Conservation (phyloP, 495 filamentous ascomycete species). For the Aspergillus carlsbadensis region DNA sequence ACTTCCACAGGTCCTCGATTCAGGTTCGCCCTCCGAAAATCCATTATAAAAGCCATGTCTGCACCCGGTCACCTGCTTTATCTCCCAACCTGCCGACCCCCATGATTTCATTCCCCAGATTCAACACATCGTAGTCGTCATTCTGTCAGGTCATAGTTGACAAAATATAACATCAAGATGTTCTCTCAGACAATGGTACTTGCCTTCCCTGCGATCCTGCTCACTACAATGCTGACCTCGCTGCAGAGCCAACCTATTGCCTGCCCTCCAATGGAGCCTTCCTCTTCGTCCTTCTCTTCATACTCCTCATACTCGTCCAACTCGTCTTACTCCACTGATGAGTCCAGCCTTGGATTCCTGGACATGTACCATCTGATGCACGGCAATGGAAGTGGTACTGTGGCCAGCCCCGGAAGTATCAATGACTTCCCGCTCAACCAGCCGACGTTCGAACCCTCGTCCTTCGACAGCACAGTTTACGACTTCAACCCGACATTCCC, state of each 20-base stretch:
- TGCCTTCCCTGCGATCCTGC: not conserved
- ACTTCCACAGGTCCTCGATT: constrained; percentile 14
- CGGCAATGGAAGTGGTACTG: constrained; percentile 10
- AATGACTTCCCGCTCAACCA: constrained; percentile 17
- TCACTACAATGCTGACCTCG: constrained; percentile 1
- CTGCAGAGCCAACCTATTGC: constrained; percentile 9
- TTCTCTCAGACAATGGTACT: constrained; percentile 10
- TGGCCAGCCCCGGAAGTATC: not conserved
- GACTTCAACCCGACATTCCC: constrained; percentile 17
- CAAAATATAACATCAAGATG: constrained; percentile 3
- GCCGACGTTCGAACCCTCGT: constrained; percentile 16
- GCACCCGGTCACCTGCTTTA: constrained; percentile 6
- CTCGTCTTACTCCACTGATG: constrained; percentile 23
- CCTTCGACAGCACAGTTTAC: constrained; percentile 10
- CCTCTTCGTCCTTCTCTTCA: constrained; percentile 21
- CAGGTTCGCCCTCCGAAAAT: not conserved
- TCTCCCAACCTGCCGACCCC: not conserved
- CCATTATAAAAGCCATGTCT: constrained; percentile 6
- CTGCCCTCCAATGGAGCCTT: constrained; percentile 27
- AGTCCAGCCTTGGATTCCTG: constrained; percentile 26
- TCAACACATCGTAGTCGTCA: not conserved
- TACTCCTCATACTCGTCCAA: constrained; percentile 14
- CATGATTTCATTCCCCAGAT: constrained; percentile 14
- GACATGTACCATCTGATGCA: constrained; percentile 30
- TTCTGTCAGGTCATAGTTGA: constrained; percentile 13